Percentiles rank a stretch among this genome's conserved stretches.
Conservation (phyloP, 73 alveolate genomes). For the Effrenium voratum region DNA sequence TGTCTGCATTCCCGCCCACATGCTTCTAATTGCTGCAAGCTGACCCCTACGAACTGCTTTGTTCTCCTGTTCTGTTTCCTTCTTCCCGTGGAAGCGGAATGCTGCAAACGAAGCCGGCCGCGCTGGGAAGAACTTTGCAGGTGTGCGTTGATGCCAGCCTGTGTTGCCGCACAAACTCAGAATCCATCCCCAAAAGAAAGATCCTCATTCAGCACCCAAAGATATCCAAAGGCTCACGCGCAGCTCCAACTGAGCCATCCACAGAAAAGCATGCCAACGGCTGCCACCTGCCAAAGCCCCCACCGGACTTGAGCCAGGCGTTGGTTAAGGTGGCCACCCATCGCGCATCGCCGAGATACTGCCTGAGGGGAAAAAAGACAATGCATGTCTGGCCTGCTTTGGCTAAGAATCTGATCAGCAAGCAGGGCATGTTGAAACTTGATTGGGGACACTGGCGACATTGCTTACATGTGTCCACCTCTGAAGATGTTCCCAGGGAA, state of each 20-base stretch:
- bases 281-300: conserved; percentile 45
- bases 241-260: background rate
- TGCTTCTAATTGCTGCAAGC: background rate
- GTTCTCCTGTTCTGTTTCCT: background rate
- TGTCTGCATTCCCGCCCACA: too few species aligned
- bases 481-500: background rate
- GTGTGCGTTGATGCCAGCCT: conserved; percentile 89
- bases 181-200: background rate
- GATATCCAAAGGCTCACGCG: background rate
- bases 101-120: background rate
- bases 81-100: background rate
- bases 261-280: conserved; percentile 56
- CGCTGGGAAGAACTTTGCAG: conserved; percentile 68
- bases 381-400: too few species aligned
- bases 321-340: too few species aligned
- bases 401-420: too few species aligned
- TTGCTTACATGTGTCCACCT: background rate
- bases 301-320: too few species aligned
- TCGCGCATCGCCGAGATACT: conserved; percentile 88
- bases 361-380: conserved; percentile 35
- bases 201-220: background rate
- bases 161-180: background rate
- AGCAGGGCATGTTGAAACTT: too few species aligned
- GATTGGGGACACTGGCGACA: background rate
- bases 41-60: background rate